Evolutionary conservation across 495 filamentous ascomycete genomes (phyloP).

Genomic region (Talaromyces wortmannii): DNA sequence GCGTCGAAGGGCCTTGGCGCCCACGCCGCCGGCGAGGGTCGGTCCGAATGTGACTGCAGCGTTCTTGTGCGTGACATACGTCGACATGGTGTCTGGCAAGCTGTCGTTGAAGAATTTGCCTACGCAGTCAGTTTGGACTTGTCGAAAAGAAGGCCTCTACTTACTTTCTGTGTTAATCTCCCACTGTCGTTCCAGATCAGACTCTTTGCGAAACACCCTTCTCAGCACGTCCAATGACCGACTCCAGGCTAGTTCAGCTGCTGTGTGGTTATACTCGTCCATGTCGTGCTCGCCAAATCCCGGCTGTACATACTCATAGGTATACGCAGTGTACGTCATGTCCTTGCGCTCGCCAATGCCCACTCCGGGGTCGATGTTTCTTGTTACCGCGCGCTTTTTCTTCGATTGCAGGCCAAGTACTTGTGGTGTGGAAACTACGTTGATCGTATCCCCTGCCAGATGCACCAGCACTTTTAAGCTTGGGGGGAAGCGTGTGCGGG

Average conservation of each 20-base stretch:
- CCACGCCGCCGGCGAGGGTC: conserved; percentile 68
- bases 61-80: conserved; percentile 39
- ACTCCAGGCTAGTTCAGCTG: conserved; percentile 48
- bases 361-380: conserved; percentile 43
- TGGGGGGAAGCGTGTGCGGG: conserved; percentile 38
- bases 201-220: conserved; percentile 52
- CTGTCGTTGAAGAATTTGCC: conserved; percentile 41
- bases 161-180: conserved; percentile 54
- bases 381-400: conserved; percentile 34
- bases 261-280: conserved; percentile 44
- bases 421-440: conserved; percentile 36
- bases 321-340: conserved; percentile 33
- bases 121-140: conserved; percentile 5
- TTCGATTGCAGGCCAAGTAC: conserved; percentile 62
- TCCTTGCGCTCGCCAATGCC: conserved; percentile 44
- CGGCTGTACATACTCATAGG: conserved; percentile 36
- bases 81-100: conserved; percentile 41
- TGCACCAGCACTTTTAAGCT: conserved; percentile 45
- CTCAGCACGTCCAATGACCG: conserved; percentile 42
- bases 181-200: conserved; percentile 50
- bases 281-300: conserved; percentile 55
- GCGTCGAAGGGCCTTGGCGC: conserved; percentile 51
- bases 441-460: conserved; percentile 42
- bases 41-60: conserved; percentile 52
- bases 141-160: conserved; percentile 3